Percentiles rank a stretch among this genome's conserved stretches.
phyloP scores from a whole-genome alignment of 2,329 filamentous ascomycete genomes.

The Phialemoniopsis sp. region DNA sequence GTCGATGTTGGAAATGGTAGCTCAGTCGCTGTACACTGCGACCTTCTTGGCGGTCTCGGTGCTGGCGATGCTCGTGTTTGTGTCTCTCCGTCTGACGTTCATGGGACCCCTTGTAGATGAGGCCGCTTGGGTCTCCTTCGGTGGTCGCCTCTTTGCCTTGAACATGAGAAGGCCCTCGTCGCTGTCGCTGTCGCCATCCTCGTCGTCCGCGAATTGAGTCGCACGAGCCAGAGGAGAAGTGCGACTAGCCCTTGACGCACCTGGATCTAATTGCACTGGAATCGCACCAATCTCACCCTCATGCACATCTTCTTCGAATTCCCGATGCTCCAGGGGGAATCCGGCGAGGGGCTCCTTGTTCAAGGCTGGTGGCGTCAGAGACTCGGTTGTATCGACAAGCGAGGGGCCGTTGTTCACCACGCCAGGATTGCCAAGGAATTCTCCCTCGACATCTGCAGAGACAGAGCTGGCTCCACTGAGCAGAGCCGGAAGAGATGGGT shows the following conservation, averaged over 20 bases:
- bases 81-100: slow-evolving; percentile 44
- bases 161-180: slow-evolving; percentile 48
- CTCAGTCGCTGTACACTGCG: no score
- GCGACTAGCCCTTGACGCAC: slow-evolving; percentile 12
- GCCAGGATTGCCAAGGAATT: slow-evolving; percentile 49
- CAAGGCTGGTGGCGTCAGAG: slow-evolving; percentile 48
- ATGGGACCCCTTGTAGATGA: background rate
- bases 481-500: slow-evolving; percentile 59
- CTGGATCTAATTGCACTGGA: slow-evolving; percentile 17
- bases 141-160: slow-evolving; percentile 40
- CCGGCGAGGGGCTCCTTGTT: slow-evolving; percentile 39
- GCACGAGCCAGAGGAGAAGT: slow-evolving; percentile 9
- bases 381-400: slow-evolving; percentile 48
- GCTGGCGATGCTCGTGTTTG: slow-evolving; percentile 56
- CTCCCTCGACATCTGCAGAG: slow-evolving; percentile 58
- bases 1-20: no score
- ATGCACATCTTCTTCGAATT: slow-evolving; percentile 18
- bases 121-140: slow-evolving; percentile 1
- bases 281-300: slow-evolving; percentile 15
- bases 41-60: slow-evolving; percentile 62
- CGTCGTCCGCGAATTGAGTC: slow-evolving; percentile 29
- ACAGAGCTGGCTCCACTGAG: slow-evolving; percentile 62
- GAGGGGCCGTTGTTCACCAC: slow-evolving; percentile 34
- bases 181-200: slow-evolving; percentile 46
- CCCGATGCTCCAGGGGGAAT: slow-evolving; percentile 39